These are phyloP conservation scores for Fusarium ramigenum DNA, from an alignment of 2,329 filamentous ascomycete species.

Conservation along the genomic window DNA sequence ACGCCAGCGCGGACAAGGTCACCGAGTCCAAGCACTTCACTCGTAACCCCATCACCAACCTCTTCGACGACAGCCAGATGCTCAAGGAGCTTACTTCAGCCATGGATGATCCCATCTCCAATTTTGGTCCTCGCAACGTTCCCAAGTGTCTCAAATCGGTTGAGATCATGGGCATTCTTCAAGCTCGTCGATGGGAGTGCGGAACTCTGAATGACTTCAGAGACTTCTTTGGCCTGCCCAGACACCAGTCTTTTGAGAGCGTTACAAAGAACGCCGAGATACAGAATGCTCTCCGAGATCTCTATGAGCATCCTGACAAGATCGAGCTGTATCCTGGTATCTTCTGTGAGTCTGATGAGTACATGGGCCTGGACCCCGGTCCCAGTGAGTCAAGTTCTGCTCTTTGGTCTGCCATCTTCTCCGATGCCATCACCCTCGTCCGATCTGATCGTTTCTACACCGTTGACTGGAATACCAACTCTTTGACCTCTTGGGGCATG, in stretches of 20 bases:
- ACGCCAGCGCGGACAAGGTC: fast-evolving
- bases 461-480: constrained; percentile 50
- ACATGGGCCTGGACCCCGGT: constrained; percentile 69
- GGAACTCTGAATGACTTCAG: constrained; percentile 71
- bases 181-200: constrained; percentile 60
- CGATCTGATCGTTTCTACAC: constrained; percentile 75
- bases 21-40: not conserved
- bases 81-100: constrained; percentile 51
- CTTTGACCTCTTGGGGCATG: constrained; percentile 47
- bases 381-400: constrained; percentile 65
- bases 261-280: constrained; percentile 7
- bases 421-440: constrained; percentile 75
- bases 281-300: constrained; percentile 40
- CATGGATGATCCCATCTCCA: constrained; percentile 60
- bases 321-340: constrained; percentile 73
- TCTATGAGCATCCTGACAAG: constrained; percentile 68
- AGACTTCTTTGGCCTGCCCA: constrained; percentile 66
- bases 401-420: constrained; percentile 73
- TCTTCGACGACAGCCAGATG: constrained; percentile 26
- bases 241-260: constrained; percentile 63
- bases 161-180: constrained; percentile 68
- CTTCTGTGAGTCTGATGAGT: constrained; percentile 62
- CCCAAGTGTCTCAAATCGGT: constrained; percentile 65
- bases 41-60: constrained; percentile 15
- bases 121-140: constrained; percentile 63